Evolutionary conservation across 805 yeast species (phyloP), one percentile per base, ranked within the genome.

Genomic region (Metschnikowia shivogae): DNA sequence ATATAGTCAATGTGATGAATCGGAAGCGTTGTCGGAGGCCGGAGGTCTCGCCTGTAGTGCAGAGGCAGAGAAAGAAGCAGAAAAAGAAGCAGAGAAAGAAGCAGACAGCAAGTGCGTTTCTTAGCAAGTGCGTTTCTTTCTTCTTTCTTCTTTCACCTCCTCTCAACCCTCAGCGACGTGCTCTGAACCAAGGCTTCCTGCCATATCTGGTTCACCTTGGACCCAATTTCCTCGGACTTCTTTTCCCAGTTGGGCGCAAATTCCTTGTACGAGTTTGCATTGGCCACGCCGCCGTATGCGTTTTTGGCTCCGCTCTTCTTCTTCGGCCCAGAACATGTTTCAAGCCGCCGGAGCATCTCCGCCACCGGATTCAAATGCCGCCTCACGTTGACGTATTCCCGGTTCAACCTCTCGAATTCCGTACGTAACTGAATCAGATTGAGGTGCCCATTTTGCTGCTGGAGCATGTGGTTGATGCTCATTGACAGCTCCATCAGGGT

Each of bases 391-490:
- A 81, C 67, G 52, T 81, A 85, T 57, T 87, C 95, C 49, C 90
- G 72, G 11, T 89, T 79, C 28, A 86, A 74, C 49, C 87, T 73
- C 60, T 88, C 96, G 57, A 81, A 85, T 58, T 86, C 93, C n/a
- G 88, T 76, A 52, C 87, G 74, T 6, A 79, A 73, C 49, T 78
- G 84, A 17, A 82, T 76, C 6, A 81, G 74, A 35, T 76, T 76
- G 57, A 61, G 68, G 37, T 58, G 67, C 20, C 63, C 63, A 37
- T 42, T 58, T 39, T 63, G 73, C 6, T 49, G 42, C 29, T 44
- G 47, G 35, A 54, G 40, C 43, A 54, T 36, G 32, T 48, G 47
- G 22, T 47, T 51, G 39, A 53, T 37, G 13, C 34, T 37, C 19
- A 37, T 19, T 1, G 33, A 19, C 40, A 37, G 39, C 9, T 40